phyloP scores from a whole-genome alignment of 2,329 filamentous ascomycete species.

The Epichloe sp. region DNA sequence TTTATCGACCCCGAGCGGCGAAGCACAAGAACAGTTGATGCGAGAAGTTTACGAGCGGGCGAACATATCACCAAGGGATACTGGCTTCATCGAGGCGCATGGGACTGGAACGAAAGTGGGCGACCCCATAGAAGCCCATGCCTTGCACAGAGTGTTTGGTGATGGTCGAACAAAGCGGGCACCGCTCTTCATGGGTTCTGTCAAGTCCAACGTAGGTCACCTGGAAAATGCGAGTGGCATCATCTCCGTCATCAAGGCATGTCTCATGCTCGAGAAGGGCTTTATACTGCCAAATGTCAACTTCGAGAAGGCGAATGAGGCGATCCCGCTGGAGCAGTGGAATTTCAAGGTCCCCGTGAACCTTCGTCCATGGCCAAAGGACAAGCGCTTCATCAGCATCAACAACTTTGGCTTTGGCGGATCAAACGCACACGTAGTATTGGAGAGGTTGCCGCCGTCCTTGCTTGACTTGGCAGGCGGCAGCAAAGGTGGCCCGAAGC shows the following conservation, averaged over 20 bases:
- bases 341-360: conserved; percentile 33
- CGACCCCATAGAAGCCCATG: conserved; percentile 39
- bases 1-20: conserved; percentile 41
- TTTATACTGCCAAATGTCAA: conserved; percentile 37
- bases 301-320: conserved; percentile 35
- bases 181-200: conserved; percentile 32
- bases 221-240: conserved; percentile 37
- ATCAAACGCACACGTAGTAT: conserved; percentile 30
- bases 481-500: conserved; percentile 11
- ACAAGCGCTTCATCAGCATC: conserved; percentile 36
- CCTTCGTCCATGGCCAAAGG: conserved; percentile 33
- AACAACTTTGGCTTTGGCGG: conserved; percentile 36
- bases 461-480: neutral
- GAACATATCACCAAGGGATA: conserved; percentile 16
- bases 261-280: conserved; percentile 35
- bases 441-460: conserved; percentile 13
- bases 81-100: conserved; percentile 33
- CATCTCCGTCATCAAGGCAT: conserved; percentile 36
- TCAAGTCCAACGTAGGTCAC: conserved; percentile 40
- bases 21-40: conserved; percentile 32
- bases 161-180: conserved; percentile 22
- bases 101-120: conserved; percentile 43
- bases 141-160: conserved; percentile 30
- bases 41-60: conserved; percentile 21
- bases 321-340: conserved; percentile 36